phyloP scores from a whole-genome alignment of 2,329 filamentous ascomycete genomes.

The Drechslerella stenobrocha region DNA sequence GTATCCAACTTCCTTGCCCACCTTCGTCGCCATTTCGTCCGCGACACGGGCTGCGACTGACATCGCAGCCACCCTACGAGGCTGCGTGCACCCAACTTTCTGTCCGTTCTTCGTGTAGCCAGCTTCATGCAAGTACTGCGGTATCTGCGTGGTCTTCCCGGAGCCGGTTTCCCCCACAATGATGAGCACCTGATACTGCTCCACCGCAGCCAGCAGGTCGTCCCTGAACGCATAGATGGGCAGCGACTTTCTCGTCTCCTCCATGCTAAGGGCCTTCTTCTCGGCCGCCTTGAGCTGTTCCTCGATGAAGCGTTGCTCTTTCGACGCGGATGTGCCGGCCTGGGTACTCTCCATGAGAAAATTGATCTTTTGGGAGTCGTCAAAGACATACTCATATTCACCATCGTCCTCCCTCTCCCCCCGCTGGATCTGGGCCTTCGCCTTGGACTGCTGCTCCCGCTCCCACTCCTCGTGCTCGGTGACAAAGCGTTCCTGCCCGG shows the following conservation, averaged over 20 bases:
- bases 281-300: conserved; percentile 86
- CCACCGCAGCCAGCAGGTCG: conserved; percentile 81
- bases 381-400: conserved; percentile 91
- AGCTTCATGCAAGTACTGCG: conserved; percentile 89
- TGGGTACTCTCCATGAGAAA: conserved; percentile 78
- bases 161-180: conserved; percentile 93
- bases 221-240: conserved; percentile 89
- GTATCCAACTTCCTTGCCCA: conserved; percentile 92
- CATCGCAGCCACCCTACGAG: conserved; percentile 94
- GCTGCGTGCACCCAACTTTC: conserved; percentile 92
- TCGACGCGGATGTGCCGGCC: conserved; percentile 69
- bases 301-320: conserved; percentile 76
- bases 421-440: conserved; percentile 67
- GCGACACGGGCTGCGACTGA: conserved; percentile 94
- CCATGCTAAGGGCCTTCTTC: conserved; percentile 81
- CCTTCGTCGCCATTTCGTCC: conserved; percentile 85
- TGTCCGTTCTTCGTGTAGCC: conserved; percentile 81
- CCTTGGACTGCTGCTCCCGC: conserved; percentile 80
- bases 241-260: conserved; percentile 85
- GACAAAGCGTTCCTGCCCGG: conserved; percentile 83
- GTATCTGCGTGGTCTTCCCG: conserved; percentile 93
- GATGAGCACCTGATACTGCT: conserved; percentile 81
- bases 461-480: conserved; percentile 98
- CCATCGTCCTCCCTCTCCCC: conserved; percentile 74
- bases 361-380: conserved; percentile 82